phyloP scores from a whole-genome alignment of 495 filamentous ascomycete species.

The Tuber umbilicatum region DNA sequence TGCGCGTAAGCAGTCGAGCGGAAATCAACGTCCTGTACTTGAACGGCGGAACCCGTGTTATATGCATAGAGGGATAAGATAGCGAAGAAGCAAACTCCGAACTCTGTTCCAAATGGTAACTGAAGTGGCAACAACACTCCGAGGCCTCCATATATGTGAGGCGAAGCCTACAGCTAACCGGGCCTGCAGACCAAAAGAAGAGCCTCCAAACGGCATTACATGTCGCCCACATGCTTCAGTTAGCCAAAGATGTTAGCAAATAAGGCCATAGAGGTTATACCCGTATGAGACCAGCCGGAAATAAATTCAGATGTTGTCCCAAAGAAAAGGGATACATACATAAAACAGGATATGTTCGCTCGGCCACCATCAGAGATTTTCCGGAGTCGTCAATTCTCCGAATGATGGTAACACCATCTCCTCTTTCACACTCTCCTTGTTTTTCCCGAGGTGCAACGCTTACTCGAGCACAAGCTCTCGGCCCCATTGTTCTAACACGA shows the following conservation, averaged over 20 bases:
- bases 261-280: not conserved
- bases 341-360: not conserved
- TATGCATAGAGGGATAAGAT: not conserved
- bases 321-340: not conserved
- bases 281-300: not conserved
- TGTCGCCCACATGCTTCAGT: not conserved
- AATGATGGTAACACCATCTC: not conserved
- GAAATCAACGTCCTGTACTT: not conserved
- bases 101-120: not conserved
- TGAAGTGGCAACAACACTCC: not conserved
- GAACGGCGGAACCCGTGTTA: not conserved
- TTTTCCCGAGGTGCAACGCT: not conserved
- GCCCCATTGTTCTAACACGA: not conserved
- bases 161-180: not conserved
- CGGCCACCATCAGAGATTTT: not conserved
- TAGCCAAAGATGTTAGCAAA: not conserved
- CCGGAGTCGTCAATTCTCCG: not conserved
- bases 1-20: not conserved
- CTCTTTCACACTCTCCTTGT: not conserved
- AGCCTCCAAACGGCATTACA: not conserved
- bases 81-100: not conserved
- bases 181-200: not conserved
- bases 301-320: not conserved
- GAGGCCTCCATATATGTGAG: not conserved
- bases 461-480: not conserved